phyloP scores from a whole-genome alignment of 768 basidiomycete species.

The Lactarius tabidus region DNA sequence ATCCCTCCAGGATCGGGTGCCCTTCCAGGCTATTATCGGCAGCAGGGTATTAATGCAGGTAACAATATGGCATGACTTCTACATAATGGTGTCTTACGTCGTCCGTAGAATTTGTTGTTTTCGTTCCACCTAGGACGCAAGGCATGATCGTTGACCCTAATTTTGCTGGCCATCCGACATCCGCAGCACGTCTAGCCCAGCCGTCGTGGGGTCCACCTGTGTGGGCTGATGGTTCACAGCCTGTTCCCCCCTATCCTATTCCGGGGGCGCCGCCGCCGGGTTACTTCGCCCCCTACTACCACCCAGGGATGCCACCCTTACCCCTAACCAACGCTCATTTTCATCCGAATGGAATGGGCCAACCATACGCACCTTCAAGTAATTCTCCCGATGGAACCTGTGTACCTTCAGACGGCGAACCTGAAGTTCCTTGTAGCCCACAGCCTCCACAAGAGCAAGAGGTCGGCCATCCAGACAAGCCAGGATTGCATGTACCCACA shows the following conservation, averaged over 20 bases:
- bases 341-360: constrained; percentile 2
- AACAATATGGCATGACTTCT: constrained; percentile 22
- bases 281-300: constrained; percentile 24
- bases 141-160: constrained; percentile 42
- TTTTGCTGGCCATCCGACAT: constrained; percentile 51
- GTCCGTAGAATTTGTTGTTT: constrained; percentile 15
- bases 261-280: constrained; percentile 20
- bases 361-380: constrained; percentile 7
- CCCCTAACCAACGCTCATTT: constrained; percentile 20
- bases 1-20: constrained; percentile 37
- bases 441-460: constrained; percentile 17
- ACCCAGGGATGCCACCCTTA: constrained; percentile 27
- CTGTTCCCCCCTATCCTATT: constrained; percentile 18
- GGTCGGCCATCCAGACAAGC: background rate
- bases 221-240: constrained; percentile 36
- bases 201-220: constrained; percentile 33
- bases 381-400: constrained; percentile 5
- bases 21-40: constrained; percentile 60
- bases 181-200: constrained; percentile 44
- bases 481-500: constrained; percentile 1
- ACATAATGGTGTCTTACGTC: constrained; percentile 3
- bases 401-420: constrained; percentile 14
- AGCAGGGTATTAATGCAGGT: constrained; percentile 53
- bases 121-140: constrained; percentile 32
- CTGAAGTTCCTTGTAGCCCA: constrained; percentile 5